Percentiles rank a stretch among this genome's conserved stretches.
phyloP scores from a whole-genome alignment of 2,329 filamentous ascomycete genomes.

The Phialemonium atrogriseum region DNA sequence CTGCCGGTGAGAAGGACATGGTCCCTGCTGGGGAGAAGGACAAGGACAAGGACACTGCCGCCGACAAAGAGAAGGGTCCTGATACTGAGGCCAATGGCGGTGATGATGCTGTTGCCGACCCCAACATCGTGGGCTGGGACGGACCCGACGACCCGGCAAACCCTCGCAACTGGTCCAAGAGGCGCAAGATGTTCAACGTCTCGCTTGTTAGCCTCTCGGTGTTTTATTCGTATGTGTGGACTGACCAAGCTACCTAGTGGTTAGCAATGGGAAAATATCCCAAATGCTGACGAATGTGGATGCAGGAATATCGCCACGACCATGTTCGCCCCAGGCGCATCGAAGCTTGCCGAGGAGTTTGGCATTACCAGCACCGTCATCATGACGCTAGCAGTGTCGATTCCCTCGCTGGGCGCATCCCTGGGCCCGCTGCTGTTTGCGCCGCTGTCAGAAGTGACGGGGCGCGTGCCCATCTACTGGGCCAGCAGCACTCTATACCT shows the following conservation, averaged over 20 bases:
- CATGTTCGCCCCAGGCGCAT: slow-evolving; percentile 48
- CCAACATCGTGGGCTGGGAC: slow-evolving; percentile 7
- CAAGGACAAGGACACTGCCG: too few relatives aligned
- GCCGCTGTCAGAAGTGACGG: slow-evolving; percentile 40
- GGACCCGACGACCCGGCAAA: slow-evolving; percentile 3
- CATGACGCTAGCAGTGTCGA: slow-evolving; percentile 43
- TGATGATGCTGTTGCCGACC: background rate
- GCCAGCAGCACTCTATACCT: slow-evolving; percentile 39
- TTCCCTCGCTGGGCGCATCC: slow-evolving; percentile 47
- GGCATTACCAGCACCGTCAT: slow-evolving; percentile 32
- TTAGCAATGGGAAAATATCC: too few relatives aligned
- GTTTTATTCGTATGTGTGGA: slow-evolving; percentile 21
- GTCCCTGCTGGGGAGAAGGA: too few relatives aligned
- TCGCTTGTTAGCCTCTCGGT: slow-evolving; percentile 5
- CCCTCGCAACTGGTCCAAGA: background rate
- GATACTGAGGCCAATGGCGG: slow-evolving; percentile 4
- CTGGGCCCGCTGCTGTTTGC: slow-evolving; percentile 39
- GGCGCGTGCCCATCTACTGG: slow-evolving; percentile 27
- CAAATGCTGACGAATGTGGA: too few relatives aligned
- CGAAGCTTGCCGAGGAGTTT: slow-evolving; percentile 42
- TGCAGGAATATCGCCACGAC: slow-evolving; percentile 41
- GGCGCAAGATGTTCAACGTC: slow-evolving; percentile 2
- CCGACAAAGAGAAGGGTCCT: too few relatives aligned
- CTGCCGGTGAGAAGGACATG: too few relatives aligned
- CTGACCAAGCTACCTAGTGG: too few relatives aligned